phyloP scores from a whole-genome alignment of 441 rosid genomes.

The Erodium moschatum region DNA sequence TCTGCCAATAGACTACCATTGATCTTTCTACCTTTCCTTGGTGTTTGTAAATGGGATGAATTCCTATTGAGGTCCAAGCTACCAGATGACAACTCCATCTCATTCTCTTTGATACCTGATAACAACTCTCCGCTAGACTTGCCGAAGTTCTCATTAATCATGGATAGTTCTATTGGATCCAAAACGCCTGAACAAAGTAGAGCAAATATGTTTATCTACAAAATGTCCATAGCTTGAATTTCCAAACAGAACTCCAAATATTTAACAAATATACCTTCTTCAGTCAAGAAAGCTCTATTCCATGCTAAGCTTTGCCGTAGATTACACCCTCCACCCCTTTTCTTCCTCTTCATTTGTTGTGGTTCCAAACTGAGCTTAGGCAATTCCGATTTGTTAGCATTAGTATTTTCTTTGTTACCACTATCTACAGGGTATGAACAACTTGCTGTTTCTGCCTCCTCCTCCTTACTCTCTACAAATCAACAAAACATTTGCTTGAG shows the following conservation, averaged over 20 bases:
- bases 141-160: constrained; percentile 44
- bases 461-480: constrained; percentile 26
- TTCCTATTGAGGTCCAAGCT: constrained; percentile 23
- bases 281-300: constrained; percentile 80
- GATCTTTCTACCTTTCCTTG: constrained; percentile 28
- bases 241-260: constrained; percentile 1
- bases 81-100: constrained; percentile 32
- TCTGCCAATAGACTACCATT: constrained; percentile 13
- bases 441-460: constrained; percentile 23
- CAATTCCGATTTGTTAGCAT: constrained; percentile 35
- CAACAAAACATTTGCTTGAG: constrained; percentile 4
- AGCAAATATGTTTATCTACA: constrained; percentile 2
- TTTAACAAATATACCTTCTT: constrained; percentile 49
- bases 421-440: constrained; percentile 23
- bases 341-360: constrained; percentile 84
- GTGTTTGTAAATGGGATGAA: constrained; percentile 32
- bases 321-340: constrained; percentile 63
- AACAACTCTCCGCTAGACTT: constrained; percentile 35
- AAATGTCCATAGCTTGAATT: background rate
- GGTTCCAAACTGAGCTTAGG: constrained; percentile 55
- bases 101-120: constrained; percentile 51
- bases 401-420: constrained; percentile 38
- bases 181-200: constrained; percentile 49
- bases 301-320: constrained; percentile 89
- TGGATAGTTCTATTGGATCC: constrained; percentile 67